Evolutionary conservation across 1,284 basidiomycete species (phyloP).

Genomic region (Mycosarcoma maydis): DNA sequence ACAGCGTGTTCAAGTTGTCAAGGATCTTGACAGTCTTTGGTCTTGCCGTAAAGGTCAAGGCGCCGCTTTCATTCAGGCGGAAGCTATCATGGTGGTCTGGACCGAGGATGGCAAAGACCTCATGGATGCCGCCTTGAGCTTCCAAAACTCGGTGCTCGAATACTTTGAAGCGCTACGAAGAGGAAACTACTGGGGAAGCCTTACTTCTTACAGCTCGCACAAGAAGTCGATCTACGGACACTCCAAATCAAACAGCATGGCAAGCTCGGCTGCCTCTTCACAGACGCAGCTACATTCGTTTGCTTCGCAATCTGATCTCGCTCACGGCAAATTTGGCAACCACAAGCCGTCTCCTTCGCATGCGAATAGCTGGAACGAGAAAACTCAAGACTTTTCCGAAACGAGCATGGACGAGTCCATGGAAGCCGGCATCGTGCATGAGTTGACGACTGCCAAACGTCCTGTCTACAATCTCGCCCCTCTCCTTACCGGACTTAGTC

Average conservation of each 20-base stretch:
- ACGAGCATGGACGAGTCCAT: conserved; percentile 12
- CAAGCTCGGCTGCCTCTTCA: conserved; percentile 26
- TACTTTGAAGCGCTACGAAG: conserved; percentile 27
- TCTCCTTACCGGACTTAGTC: conserved; percentile 78
- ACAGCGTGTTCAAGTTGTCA: conserved; percentile 46
- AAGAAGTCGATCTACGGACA: conserved; percentile 18
- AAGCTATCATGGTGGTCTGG: conserved; percentile 80
- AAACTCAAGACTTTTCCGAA: conserved; percentile 12
- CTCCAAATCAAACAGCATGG: conserved; percentile 11
- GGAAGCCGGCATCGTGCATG: conserved; percentile 16
- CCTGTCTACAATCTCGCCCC: conserved; percentile 80
- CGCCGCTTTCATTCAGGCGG: conserved; percentile 82
- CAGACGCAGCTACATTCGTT: conserved; percentile 12
- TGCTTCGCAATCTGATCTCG: conserved; percentile 16
- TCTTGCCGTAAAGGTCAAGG: conserved; percentile 82
- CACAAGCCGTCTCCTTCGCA: conserved; percentile 8
- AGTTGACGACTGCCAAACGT: conserved; percentile 43
- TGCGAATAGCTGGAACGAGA: conserved; percentile 11
- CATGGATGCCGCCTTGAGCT: conserved; percentile 21
- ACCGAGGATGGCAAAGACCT: conserved; percentile 74
- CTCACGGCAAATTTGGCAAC: conserved; percentile 15
- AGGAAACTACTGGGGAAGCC: conserved; percentile 15
- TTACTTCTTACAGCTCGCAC: conserved; percentile 13
- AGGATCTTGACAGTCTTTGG: conserved; percentile 74
- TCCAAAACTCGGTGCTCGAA: conserved; percentile 31